These are phyloP conservation scores for Gorgonomyces haynaldii DNA, from an alignment of 192 early-diverging fungal species.

Conservation along the genomic window DNA sequence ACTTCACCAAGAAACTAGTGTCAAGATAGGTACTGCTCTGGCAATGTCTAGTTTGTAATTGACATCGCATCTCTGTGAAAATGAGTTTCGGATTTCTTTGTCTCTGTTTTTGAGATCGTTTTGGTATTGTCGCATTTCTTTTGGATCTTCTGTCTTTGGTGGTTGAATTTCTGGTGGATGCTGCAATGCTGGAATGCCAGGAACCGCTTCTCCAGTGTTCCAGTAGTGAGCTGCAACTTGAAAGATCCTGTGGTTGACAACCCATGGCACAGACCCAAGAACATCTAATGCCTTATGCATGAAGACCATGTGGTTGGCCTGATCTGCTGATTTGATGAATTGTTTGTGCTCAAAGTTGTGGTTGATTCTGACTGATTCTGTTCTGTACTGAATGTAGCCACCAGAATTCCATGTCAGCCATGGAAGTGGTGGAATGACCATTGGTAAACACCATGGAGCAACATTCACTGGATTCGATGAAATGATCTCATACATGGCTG, in stretches of 20 bases:
- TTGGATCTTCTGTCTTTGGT: slow-evolving; percentile 46
- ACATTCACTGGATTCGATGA: slow-evolving; percentile 46
- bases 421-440: slow-evolving; percentile 83
- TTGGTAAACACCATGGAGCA: slow-evolving; percentile 73
- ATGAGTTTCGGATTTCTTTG: slow-evolving; percentile 43
- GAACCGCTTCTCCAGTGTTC: slow-evolving; percentile 78
- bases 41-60: slow-evolving; percentile 97
- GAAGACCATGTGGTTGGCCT: slow-evolving; percentile 51
- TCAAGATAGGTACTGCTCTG: slow-evolving; percentile 46
- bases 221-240: slow-evolving; percentile 71
- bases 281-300: slow-evolving; percentile 74
- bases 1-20: slow-evolving; percentile 65
- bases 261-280: slow-evolving; percentile 78
- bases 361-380: slow-evolving; percentile 65
- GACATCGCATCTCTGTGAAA: slow-evolving; percentile 77
- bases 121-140: slow-evolving; percentile 20
- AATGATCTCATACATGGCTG: slow-evolving; percentile 56
- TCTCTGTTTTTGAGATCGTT: slow-evolving; percentile 12
- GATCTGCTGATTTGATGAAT: slow-evolving; percentile 69
- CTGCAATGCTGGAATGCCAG: slow-evolving; percentile 18
- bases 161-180: slow-evolving; percentile 39
- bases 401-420: slow-evolving; percentile 80
- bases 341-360: slow-evolving; percentile 56
- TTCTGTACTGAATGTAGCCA: slow-evolving; percentile 67
- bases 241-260: slow-evolving; percentile 72